These are phyloP conservation scores for Fusarium nygamai DNA, from an alignment of 2,329 filamentous ascomycete species.

Conservation along the genomic window DNA sequence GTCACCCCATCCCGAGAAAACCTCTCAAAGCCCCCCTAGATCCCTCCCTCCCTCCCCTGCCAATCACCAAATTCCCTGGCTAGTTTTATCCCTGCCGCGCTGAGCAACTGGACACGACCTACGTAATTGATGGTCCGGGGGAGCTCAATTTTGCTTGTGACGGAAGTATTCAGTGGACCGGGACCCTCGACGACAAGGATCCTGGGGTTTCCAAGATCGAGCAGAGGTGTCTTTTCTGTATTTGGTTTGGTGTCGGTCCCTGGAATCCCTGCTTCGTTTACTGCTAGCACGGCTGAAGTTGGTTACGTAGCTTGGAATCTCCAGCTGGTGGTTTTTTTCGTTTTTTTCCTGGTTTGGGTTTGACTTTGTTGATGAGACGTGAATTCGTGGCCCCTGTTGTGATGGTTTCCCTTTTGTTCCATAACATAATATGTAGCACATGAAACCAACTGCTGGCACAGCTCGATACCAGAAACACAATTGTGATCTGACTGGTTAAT, in stretches of 20 bases:
- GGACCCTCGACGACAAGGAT: constrained; percentile 18
- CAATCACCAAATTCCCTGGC: constrained; percentile 12
- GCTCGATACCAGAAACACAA: not conserved
- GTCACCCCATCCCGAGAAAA: constrained; percentile 20
- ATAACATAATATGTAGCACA: not conserved
- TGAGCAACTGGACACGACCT: constrained; percentile 31
- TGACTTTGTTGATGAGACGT: not conserved
- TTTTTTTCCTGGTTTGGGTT: not conserved
- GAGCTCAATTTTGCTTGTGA: constrained; percentile 27
- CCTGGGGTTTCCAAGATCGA: constrained; percentile 30
- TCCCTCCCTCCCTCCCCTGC: not conserved
- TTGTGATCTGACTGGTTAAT: constrained; percentile 2
- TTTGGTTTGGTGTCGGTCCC: constrained; percentile 15
- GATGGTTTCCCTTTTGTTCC: constrained; percentile 13
- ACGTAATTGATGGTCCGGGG: constrained; percentile 41
- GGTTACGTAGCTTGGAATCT: constrained; percentile 18
- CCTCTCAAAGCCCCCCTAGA: not conserved
- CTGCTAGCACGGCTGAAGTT: constrained; percentile 13
- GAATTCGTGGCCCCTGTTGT: constrained; percentile 10
- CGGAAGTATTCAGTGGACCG: constrained; percentile 7
- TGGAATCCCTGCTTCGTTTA: constrained; percentile 27
- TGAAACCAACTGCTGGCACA: constrained; percentile 20
- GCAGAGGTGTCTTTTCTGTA: constrained; percentile 17
- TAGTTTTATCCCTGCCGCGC: constrained; percentile 33
- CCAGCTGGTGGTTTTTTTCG: not conserved